Conservation (phyloP, 148 eudicot genomes). For the Vaccinium corymbosum region DNA sequence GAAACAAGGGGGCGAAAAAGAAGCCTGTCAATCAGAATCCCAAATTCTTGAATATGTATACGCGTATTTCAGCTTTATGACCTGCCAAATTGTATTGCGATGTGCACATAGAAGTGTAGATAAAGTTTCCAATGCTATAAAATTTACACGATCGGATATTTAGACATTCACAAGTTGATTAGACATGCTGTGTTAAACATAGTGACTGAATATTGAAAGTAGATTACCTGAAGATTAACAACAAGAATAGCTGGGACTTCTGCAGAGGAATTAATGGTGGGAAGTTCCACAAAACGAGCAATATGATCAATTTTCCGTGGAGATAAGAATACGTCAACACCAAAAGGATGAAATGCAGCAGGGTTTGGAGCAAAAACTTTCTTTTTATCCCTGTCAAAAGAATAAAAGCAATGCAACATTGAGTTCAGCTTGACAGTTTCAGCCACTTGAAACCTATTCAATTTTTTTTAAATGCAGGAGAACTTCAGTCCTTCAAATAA, state of each 20-base stretch:
- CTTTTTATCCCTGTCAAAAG: slow-evolving; percentile 70
- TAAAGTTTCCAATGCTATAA: background rate
- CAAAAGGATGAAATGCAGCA: slow-evolving; percentile 82
- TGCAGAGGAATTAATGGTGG: slow-evolving; percentile 46
- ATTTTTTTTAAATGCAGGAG: background rate
- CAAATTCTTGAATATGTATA: background rate
- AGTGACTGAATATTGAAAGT: background rate
- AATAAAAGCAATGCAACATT: background rate
- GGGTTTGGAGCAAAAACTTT: slow-evolving; percentile 67
- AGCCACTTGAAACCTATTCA: background rate
- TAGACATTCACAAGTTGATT: background rate
- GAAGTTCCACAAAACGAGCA: slow-evolving; percentile 89
- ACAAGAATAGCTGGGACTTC: slow-evolving; percentile 77
- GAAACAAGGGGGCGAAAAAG: background rate
- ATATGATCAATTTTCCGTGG: slow-evolving; percentile 78
- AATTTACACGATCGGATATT: background rate
- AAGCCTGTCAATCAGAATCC: background rate
- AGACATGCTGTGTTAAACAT: background rate
- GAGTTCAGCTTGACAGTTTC: background rate
- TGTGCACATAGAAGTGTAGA: background rate
- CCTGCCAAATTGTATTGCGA: background rate
- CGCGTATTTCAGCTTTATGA: background rate
- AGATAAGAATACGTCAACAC: slow-evolving; percentile 81
- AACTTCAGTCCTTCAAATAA: background rate
- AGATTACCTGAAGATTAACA: slow-evolving; percentile 78